These are phyloP conservation scores for Luffa acutangula DNA, from an alignment of 306 rosid species.

Conservation along the genomic window DNA sequence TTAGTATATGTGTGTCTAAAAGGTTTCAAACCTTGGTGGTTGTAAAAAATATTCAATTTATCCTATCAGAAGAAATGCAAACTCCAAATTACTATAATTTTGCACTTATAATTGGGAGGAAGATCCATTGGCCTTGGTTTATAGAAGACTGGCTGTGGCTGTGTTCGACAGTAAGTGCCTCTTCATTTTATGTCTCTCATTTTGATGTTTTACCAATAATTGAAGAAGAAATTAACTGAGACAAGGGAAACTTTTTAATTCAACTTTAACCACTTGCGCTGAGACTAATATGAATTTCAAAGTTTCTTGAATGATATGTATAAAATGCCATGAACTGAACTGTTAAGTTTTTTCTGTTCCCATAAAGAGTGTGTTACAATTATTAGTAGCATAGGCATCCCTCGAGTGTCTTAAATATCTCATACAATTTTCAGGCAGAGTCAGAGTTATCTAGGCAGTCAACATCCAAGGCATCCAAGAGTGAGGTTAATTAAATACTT, in stretches of 20 bases:
- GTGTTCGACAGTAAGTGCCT: background rate
- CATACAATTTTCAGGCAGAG: constrained; percentile 45
- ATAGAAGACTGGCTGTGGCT: background rate
- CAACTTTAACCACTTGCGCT: background rate
- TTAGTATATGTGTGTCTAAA: background rate
- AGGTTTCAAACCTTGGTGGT: background rate
- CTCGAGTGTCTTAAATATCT: background rate
- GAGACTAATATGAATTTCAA: background rate
- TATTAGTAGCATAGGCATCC: background rate
- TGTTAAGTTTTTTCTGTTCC: background rate
- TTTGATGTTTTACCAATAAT: background rate
- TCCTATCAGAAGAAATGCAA: background rate
- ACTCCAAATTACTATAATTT: background rate
- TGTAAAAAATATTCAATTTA: background rate
- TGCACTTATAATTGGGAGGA: background rate
- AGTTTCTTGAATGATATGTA: background rate
- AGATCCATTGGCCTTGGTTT: background rate
- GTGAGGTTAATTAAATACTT: constrained; percentile 31
- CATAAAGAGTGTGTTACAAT: constrained; percentile 2
- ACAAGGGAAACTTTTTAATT: background rate
- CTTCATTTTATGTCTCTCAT: background rate
- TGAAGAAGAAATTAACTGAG: background rate
- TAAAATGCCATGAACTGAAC: background rate
- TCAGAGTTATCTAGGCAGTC: constrained; percentile 38
- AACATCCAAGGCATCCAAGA: constrained; percentile 38